Conservation (phyloP, 495 filamentous ascomycete species). For the Aspergillus saccharolyticus region DNA sequence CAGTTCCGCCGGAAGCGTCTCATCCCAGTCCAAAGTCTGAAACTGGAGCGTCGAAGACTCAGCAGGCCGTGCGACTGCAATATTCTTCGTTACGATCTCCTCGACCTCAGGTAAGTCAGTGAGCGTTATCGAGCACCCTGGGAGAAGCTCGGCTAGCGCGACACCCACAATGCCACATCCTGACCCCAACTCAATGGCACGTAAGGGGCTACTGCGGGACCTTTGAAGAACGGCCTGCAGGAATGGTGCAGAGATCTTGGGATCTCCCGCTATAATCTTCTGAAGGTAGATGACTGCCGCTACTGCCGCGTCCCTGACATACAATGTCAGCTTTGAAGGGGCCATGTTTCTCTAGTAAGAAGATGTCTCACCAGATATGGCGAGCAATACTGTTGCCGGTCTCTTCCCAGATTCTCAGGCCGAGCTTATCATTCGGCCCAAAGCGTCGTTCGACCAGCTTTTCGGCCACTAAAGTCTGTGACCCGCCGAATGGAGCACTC, state of each 20-base stretch:
- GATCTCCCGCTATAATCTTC: constrained; percentile 18
- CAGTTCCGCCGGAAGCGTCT: constrained; percentile 36
- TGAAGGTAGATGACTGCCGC: constrained; percentile 46
- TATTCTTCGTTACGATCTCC: constrained; percentile 55
- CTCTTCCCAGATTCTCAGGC: constrained; percentile 69
- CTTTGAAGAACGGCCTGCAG: constrained; percentile 27
- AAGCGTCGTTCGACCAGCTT: constrained; percentile 53
- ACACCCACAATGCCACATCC: constrained; percentile 86
- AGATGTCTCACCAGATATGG: constrained; percentile 73
- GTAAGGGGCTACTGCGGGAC: constrained; percentile 31
- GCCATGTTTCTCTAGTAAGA: background rate
- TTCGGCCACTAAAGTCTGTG: constrained; percentile 34
- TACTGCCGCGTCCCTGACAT: constrained; percentile 63
- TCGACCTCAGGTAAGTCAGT: constrained; percentile 81
- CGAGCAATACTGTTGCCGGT: constrained; percentile 92
- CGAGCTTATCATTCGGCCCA: constrained; percentile 16
- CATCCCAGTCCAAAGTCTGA: constrained; percentile 71
- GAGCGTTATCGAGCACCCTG: constrained; percentile 55
- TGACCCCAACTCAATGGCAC: constrained; percentile 72
- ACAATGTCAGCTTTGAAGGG: constrained; percentile 11
- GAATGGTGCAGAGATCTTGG: constrained; percentile 15
- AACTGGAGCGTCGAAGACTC: constrained; percentile 44
- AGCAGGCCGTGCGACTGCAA: constrained; percentile 38
- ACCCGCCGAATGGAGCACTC: constrained; percentile 45
- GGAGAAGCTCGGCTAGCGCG: constrained; percentile 56